Conservation (phyloP, 306 rosid species). For the Coriaria nepalensis region DNA sequence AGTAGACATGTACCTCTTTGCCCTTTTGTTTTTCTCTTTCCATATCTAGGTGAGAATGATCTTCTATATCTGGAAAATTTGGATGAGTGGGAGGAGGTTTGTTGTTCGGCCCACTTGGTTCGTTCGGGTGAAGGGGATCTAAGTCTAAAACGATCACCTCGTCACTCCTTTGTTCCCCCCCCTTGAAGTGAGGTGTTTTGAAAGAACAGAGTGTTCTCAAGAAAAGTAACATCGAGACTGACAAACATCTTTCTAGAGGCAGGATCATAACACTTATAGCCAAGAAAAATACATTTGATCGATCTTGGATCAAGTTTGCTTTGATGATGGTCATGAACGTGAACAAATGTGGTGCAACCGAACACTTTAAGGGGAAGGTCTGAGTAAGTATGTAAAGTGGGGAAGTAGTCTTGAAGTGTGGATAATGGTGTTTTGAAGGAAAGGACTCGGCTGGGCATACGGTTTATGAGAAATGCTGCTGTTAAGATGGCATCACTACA, state of each 20-base stretch:
- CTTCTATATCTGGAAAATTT: neutral
- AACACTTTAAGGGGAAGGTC: neutral
- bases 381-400: no score
- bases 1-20: neutral
- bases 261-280: neutral
- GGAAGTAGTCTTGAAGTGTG: no score
- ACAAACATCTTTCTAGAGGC: neutral
- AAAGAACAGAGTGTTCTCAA: neutral
- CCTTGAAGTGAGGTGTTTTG: no score
- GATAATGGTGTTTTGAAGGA: no score
- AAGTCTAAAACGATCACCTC: no score
- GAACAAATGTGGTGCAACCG: neutral
- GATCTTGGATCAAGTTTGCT: neutral
- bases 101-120: no score
- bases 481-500: no score
- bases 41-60: neutral
- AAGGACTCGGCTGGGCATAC: no score
- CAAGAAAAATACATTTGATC: neutral
- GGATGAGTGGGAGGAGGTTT: neutral
- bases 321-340: neutral
- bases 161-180: no score
- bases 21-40: neutral
- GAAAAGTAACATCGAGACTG: constrained; percentile 1
- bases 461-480: no score
- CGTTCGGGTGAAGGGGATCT: no score